Evolutionary conservation across 208 protist species (phyloP).

Genomic region (Trypanosoma boissoni): DNA sequence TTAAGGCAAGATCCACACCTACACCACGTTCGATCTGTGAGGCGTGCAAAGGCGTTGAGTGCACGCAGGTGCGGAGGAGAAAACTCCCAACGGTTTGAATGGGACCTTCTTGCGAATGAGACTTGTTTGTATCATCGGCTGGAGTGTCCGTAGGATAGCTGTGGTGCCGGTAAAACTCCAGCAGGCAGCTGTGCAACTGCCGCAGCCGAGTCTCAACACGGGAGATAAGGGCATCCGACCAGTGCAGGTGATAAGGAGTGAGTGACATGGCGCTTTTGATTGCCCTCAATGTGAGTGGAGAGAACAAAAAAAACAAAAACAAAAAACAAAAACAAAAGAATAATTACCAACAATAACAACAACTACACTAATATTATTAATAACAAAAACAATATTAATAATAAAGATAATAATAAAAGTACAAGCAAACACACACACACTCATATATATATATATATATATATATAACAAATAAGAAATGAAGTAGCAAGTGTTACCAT

Average conservation of each 20-base stretch:
- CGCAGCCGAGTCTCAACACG: constrained; percentile 66
- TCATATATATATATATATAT: not conserved
- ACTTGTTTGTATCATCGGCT: constrained; percentile 23
- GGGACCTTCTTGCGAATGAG: constrained; percentile 24
- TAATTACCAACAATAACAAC: constrained; percentile 9
- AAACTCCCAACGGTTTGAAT: constrained; percentile 75
- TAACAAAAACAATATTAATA: not conserved
- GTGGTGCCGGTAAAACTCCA: constrained; percentile 59
- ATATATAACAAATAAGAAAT: not conserved
- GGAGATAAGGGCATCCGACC: constrained; percentile 69
- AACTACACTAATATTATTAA: constrained; percentile 18
- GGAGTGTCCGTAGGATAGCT: constrained; percentile 35
- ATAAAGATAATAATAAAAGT: not conserved
- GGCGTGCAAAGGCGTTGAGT: constrained; percentile 55
- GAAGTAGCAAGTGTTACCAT: too few species aligned
- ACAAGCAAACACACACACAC: not conserved
- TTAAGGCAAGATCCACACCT: constrained; percentile 69
- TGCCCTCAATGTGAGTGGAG: not conserved
- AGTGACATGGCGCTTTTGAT: constrained; percentile 43
- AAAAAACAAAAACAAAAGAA: constrained; percentile 19
- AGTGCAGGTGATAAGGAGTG: constrained; percentile 68
- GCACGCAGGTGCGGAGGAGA: constrained; percentile 68
- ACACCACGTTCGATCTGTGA: constrained; percentile 54
- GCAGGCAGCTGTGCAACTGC: constrained; percentile 60
- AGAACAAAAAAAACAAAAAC: constrained; percentile 6